These are phyloP conservation scores for Chalciporus sphaerocephalus DNA, from an alignment of 768 basidiomycete species.

Conservation along the genomic window DNA sequence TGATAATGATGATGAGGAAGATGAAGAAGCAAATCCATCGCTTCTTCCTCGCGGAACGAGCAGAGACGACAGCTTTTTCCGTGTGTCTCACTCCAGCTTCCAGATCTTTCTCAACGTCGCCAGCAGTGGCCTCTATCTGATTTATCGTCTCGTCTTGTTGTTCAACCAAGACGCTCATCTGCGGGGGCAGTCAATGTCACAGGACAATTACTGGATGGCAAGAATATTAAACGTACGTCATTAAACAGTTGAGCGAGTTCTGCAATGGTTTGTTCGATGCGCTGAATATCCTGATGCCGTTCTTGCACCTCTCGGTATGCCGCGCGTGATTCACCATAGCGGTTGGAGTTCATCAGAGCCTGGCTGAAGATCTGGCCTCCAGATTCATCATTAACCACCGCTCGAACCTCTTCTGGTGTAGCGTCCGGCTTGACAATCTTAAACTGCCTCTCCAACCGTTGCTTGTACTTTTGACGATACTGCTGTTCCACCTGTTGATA, in stretches of 20 bases:
- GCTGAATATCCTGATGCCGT: slow-evolving; percentile 92
- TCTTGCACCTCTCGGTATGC: slow-evolving; percentile 97
- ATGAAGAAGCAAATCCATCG: slow-evolving; percentile 96
- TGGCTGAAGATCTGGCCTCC: slow-evolving; percentile 88
- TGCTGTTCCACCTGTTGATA: slow-evolving; percentile 82
- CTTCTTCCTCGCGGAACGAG: slow-evolving; percentile 87
- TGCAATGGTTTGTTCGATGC: slow-evolving; percentile 88
- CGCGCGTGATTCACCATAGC: slow-evolving; percentile 83
- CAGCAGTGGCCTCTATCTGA: slow-evolving; percentile 75
- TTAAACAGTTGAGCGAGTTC: slow-evolving; percentile 96
- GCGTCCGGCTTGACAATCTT: slow-evolving; percentile 95
- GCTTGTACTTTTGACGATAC: slow-evolving; percentile 72
- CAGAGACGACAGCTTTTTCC: slow-evolving; percentile 80
- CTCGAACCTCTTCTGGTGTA: slow-evolving; percentile 78
- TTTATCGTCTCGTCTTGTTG: slow-evolving; percentile 90
- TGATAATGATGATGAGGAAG: slow-evolving; percentile 57
- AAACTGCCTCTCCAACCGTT: slow-evolving; percentile 81
- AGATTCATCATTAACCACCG: slow-evolving; percentile 81
- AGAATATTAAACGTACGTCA: slow-evolving; percentile 53
- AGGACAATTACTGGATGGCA: not conserved
- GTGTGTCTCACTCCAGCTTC: slow-evolving; percentile 85
- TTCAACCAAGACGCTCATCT: slow-evolving; percentile 95
- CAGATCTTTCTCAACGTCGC: slow-evolving; percentile 72
- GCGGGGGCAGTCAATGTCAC: slow-evolving; percentile 7
- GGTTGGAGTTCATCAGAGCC: slow-evolving; percentile 84